These are phyloP conservation scores for Ustilago trichophora DNA, from an alignment of 1,284 basidiomycete species.

Conservation along the genomic window DNA sequence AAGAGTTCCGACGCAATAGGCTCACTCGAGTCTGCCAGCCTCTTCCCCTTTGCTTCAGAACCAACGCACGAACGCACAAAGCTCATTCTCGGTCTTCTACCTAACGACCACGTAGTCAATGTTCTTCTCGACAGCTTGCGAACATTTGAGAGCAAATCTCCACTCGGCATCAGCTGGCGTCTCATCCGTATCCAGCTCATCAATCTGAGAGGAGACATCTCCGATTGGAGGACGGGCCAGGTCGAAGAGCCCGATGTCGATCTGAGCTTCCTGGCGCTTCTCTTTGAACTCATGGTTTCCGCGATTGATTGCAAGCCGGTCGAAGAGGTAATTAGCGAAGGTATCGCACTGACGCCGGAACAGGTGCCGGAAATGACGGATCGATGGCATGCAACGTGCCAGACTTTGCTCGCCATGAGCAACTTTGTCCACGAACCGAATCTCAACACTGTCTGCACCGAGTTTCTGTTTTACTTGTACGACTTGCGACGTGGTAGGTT, in stretches of 20 bases:
- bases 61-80: conserved; percentile 33
- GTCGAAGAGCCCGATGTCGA: conserved; percentile 52
- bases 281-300: conserved; percentile 52
- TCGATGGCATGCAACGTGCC: conserved; percentile 51
- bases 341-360: conserved; percentile 45
- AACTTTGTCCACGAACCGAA: conserved; percentile 53
- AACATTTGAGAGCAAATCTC: conserved; percentile 48
- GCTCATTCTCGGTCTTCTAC: conserved; percentile 50
- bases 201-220: conserved; percentile 55
- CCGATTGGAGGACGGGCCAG: conserved; percentile 55
- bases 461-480: conserved; percentile 44
- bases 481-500: conserved; percentile 29
- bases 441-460: conserved; percentile 51
- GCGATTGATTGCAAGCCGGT: conserved; percentile 52
- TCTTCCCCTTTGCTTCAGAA: conserved; percentile 30
- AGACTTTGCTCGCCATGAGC: conserved; percentile 50
- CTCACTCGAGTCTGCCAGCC: conserved; percentile 14
- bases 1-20: conserved; percentile 14
- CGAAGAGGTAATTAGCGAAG: conserved; percentile 53
- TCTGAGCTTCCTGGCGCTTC: conserved; percentile 51
- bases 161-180: conserved; percentile 56
- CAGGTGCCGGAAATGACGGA: conserved; percentile 51
- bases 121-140: conserved; percentile 57
- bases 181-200: conserved; percentile 55
- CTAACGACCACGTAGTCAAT: conserved; percentile 55